Base-by-base conservation (phyloP, 768 basidiomycete species). In the Leccinellum luteum region DNA sequence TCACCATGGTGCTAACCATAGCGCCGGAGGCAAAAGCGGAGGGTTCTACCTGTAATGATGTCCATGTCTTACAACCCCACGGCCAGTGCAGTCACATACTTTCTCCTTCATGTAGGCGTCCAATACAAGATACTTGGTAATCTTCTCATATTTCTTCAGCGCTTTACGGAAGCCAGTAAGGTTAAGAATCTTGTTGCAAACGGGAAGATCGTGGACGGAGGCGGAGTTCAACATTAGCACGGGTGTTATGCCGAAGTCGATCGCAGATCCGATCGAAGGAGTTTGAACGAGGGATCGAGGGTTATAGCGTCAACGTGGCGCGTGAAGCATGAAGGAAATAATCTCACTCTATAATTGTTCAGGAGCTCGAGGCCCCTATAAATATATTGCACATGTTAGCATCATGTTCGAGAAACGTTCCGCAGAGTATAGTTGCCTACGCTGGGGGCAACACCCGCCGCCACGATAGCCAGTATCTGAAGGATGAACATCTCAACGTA, bases 121-220 rank as follows among this genome's bases (percentile, higher is more conserved):
- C 67, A 91, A 84, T n/a, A 83, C 86, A 6, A 79, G 77, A 28
- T 90, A 86, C 71, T 80, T 84, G 6, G 93, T 89, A 6, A 80
- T 74, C 68, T 91, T 93, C 65, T 92, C 90, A 62, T 90, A 93
- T 68, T 92, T 93, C 74, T 93, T 93, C 55, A 93, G 65, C 0
- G 89, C 88, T 67, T 93, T 93, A 28, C 90, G 79, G 68, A 96
- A 94, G 1, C 94, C 96, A 0, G 92, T 92, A 6, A 93, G 70
- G 69, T 99, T 98, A 34, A 97, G 74, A 49, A 94, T 85, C 87
- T 92, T 56, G 14, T 23, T 12, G 15, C 25, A 43, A 27, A 27
- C 15, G 55, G 32, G 7, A 21, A 48, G 21, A 30, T 14, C 4
- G 25, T 21, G 7, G 4, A 3, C 8, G 30, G 15, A 5, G 44